Evolutionary conservation across 108 stramenopile genomes (phyloP), one percentile per base, ranked within the genome.

Genomic region (Phaeodactylum tricornutum): DNA sequence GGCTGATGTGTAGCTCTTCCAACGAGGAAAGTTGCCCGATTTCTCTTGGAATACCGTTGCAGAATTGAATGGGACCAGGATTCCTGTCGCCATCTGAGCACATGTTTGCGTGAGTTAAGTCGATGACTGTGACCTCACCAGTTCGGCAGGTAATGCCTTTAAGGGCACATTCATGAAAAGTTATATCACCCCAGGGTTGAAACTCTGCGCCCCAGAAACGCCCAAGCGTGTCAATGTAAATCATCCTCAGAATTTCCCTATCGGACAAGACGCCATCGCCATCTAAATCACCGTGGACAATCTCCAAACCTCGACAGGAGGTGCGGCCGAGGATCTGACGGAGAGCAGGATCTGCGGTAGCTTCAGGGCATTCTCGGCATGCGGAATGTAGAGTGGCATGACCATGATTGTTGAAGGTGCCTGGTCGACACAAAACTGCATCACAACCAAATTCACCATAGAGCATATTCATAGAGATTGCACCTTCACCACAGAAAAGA

Each of bases 381-480:
- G 45, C 55, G 1, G 64, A 49, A 23, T 72, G 25, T 25, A 62
- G 29, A 0, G 53, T 62, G 1, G 71, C 71, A 20, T 68, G 71
- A 24, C 84, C 84, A 37, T 54, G 29, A 5, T 54, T 62, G 48
- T 79, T 75, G 55, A 70, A 86, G 17, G 74, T 78, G 8, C 69
- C 69, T 21, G 74, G 37, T 7, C 70, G 72, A 47, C 84, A 86
- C 8, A 79, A 49, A 32, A 81, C 67, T 11, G 64, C 71, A 39
- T 71, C 63, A 40, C 83, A 84, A 29, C 74, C 83, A 61, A 66
- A 68, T 49, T 71, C 64, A 14, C 64, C 60, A 46, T 60, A 71
- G 1, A 66, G 27, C n/a, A 75, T 41, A 17, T 43, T 66, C 16
- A 23, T 24, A 29, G 50, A 51, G 30, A 43, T 47, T 17, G 53